phyloP scores from a whole-genome alignment of 83 land plant species.

The Thuja plicata region DNA sequence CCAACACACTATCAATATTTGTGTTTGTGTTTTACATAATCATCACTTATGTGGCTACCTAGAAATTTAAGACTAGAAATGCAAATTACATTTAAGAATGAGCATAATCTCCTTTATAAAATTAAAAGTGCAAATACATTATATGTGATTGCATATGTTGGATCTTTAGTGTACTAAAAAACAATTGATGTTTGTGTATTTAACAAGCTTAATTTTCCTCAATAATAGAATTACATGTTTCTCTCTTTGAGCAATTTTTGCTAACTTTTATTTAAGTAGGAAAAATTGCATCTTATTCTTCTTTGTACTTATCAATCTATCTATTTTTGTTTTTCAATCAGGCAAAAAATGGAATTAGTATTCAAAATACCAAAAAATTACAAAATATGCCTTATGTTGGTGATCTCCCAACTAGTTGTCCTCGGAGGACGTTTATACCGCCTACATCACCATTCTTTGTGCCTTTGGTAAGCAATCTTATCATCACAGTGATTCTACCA shows the following conservation, averaged over 20 bases:
- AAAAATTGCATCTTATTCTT: not conserved
- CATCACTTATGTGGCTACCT: not conserved
- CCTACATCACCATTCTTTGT: not conserved
- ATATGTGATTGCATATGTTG: not conserved
- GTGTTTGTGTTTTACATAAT: not conserved
- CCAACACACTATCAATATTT: not conserved
- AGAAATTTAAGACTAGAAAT: too few relatives aligned
- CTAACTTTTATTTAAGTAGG: not conserved
- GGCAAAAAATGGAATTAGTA: not conserved
- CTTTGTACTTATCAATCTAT: not conserved
- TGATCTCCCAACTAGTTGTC: not conserved
- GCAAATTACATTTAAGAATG: not conserved
- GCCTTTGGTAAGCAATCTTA: not conserved
- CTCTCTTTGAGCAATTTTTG: not conserved
- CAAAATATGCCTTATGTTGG: not conserved
- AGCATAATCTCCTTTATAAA: not conserved
- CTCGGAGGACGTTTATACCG: not conserved
- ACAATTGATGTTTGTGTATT: not conserved
- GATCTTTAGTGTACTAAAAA: not conserved
- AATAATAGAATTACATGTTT: not conserved
- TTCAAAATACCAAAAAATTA: not conserved
- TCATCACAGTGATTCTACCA: not conserved
- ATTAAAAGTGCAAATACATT: not conserved
- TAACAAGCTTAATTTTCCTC: not conserved
- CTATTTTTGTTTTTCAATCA: not conserved